Evolutionary conservation across 306 rosid species (phyloP).

Genomic region (Erythrophleum fordii): DNA sequence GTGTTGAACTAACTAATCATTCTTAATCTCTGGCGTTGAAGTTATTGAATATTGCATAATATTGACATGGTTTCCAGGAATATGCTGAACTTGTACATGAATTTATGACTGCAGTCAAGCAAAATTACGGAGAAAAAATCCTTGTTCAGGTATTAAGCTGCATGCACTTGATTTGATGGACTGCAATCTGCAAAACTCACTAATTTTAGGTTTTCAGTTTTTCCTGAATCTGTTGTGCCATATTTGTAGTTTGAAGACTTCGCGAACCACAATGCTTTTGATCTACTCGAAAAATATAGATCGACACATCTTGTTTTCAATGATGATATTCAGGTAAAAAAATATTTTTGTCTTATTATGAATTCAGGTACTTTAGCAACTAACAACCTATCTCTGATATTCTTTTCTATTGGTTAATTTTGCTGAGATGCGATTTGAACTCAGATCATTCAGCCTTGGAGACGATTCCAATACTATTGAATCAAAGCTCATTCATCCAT

Average conservation of each 20-base stretch:
- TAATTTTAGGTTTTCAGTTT: constrained; percentile 21
- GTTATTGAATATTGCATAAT: constrained; percentile 2
- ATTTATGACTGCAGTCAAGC: constrained; percentile 93
- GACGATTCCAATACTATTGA: background rate
- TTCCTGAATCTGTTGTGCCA: constrained; percentile 27
- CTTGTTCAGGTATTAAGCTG: constrained; percentile 77
- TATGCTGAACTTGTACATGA: constrained; percentile 87
- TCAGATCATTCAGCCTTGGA: background rate
- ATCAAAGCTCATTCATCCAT: background rate
- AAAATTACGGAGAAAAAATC: constrained; percentile 88
- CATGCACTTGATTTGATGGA: constrained; percentile 16
- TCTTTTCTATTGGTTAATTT: background rate
- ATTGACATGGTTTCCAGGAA: constrained; percentile 58
- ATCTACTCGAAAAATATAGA: constrained; percentile 85
- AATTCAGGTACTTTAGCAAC: background rate
- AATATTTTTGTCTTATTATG: background rate
- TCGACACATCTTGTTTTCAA: constrained; percentile 95
- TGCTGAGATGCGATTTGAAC: background rate
- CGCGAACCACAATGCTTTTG: constrained; percentile 98
- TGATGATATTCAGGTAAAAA: constrained; percentile 89
- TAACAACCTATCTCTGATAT: constrained; percentile 26
- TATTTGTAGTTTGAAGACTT: constrained; percentile 91
- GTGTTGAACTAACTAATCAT: constrained; percentile 12
- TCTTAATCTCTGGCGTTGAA: constrained; percentile 1
- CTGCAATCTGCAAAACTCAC: background rate